Percentiles rank a stretch among this genome's conserved stretches.
Evolutionary conservation across 176 grass and related monocot genomes (phyloP).

Genomic region (Avena sativa): DNA sequence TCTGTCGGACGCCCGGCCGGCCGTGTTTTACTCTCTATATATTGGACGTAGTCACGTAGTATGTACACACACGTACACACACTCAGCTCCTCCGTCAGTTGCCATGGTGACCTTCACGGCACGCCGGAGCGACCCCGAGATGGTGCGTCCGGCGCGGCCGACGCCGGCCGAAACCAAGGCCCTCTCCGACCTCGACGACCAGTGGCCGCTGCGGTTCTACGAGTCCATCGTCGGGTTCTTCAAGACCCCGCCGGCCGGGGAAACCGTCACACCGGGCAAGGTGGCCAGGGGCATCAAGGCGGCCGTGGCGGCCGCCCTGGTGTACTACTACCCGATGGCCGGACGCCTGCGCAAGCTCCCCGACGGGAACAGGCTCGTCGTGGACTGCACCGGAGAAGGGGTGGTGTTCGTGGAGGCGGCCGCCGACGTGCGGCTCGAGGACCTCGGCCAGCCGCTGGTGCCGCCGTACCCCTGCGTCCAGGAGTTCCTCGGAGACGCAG

Average conservation of each 20-base stretch:
- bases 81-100: not conserved
- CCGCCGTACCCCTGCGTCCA: conserved; percentile 15
- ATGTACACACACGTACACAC: too few relatives aligned
- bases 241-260: not conserved
- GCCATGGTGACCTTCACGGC: conserved; percentile 8
- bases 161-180: not conserved
- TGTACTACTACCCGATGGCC: conserved; percentile 14
- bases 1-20: too few relatives aligned
- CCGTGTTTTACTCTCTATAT: too few relatives aligned
- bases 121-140: not conserved
- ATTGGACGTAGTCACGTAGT: too few relatives aligned
- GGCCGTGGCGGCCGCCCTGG: not conserved
- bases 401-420: not conserved
- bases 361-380: not conserved
- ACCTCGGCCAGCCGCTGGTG: not conserved
- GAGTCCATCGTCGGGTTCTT: conserved; percentile 11
- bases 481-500: not conserved
- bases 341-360: conserved; percentile 2
- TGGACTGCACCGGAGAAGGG: not conserved
- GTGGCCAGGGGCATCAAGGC: conserved; percentile 8
- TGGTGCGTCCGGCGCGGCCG: not conserved
- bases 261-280: not conserved
- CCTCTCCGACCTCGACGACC: conserved; percentile 19
- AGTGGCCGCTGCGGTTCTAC: not conserved
- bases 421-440: not conserved